Evolutionary conservation across 2,329 filamentous ascomycete genomes (phyloP).

Genomic region (Rhynchosporium agropyri): DNA sequence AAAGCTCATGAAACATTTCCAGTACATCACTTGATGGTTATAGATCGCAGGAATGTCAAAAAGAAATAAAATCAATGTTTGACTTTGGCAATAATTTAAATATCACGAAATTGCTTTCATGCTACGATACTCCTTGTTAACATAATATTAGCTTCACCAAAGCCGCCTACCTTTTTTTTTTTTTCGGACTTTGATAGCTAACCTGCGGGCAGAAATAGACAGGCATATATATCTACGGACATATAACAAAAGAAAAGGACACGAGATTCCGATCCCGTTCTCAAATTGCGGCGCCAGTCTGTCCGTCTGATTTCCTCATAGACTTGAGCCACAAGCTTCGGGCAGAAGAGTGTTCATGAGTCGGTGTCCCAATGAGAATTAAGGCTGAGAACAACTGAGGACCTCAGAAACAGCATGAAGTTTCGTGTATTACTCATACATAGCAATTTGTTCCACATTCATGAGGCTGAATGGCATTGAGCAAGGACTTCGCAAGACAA

Average conservation of each 20-base stretch:
- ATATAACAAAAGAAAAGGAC: neutral
- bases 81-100: too few relatives aligned
- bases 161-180: too few relatives aligned
- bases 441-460: neutral
- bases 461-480: slow-evolving; percentile 1
- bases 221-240: neutral
- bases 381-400: slow-evolving; percentile 16
- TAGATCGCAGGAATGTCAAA: too few relatives aligned
- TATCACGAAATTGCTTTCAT: too few relatives aligned
- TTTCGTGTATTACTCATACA: neutral
- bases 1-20: too few relatives aligned
- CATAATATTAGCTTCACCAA: too few relatives aligned
- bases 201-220: neutral
- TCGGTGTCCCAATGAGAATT: neutral
- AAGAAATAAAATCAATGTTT: too few relatives aligned
- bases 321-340: slow-evolving; percentile 7
- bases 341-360: slow-evolving; percentile 10
- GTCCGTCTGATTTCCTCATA: neutral
- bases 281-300: neutral
- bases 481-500: neutral
- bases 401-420: neutral
- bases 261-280: neutral
- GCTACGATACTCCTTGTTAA: too few relatives aligned
- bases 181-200: too few relatives aligned
- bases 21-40: too few relatives aligned